phyloP scores from a whole-genome alignment of 148 eudicot species.

The Camellia lanceoleosa region DNA sequence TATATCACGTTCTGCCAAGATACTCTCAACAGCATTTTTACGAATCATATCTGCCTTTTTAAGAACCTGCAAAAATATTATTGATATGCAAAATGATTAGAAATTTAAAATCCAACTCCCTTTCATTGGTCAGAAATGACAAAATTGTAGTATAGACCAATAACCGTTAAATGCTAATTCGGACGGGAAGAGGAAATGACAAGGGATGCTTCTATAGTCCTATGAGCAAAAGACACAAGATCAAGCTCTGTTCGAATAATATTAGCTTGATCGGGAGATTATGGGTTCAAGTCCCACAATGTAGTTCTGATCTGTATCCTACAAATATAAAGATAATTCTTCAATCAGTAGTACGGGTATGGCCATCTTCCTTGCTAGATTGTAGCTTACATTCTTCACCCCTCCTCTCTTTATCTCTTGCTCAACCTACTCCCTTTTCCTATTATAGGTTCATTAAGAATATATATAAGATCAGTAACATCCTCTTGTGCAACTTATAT shows the following conservation, averaged over 20 bases:
- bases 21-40: slow-evolving; percentile 99
- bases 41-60: slow-evolving; percentile 97
- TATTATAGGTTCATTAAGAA: neutral
- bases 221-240: neutral
- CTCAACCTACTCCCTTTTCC: neutral
- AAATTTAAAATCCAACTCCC: neutral
- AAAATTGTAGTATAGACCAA: neutral
- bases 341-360: neutral
- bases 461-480: neutral
- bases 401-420: neutral
- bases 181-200: neutral
- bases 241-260: neutral
- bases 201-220: neutral
- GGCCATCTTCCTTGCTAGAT: neutral
- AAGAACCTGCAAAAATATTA: slow-evolving; percentile 54
- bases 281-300: neutral
- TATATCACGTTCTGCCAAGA: slow-evolving; percentile 96
- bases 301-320: neutral
- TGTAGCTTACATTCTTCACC: neutral
- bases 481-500: neutral
- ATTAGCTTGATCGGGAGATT: neutral
- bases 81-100: neutral
- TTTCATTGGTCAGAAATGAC: slow-evolving; percentile 11
- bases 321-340: neutral
- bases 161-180: neutral